A percentile compares a stretch with the other conserved stretches of the same genome.
phyloP scores from a whole-genome alignment of 805 yeast species.

The Starmerella asiatica region DNA sequence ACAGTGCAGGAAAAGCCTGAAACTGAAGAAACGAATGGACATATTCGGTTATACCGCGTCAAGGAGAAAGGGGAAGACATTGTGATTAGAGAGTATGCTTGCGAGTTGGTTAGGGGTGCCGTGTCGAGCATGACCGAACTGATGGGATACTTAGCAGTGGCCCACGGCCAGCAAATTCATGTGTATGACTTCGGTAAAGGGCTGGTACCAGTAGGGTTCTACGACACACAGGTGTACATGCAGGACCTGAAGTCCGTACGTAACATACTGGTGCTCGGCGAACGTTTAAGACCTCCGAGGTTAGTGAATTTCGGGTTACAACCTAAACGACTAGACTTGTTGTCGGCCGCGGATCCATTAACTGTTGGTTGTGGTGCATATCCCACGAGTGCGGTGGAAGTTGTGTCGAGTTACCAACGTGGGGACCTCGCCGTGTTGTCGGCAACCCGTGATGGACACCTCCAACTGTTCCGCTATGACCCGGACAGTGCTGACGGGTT shows the following conservation, averaged over 20 bases:
- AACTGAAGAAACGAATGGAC: slow-evolving; percentile 67
- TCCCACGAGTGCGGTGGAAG: slow-evolving; percentile 32
- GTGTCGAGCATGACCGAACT: slow-evolving; percentile 64
- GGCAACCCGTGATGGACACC: slow-evolving; percentile 51
- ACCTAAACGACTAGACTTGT: slow-evolving; percentile 69
- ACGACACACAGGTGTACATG: slow-evolving; percentile 70
- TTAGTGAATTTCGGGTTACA: slow-evolving; percentile 87
- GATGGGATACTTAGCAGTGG: slow-evolving; percentile 67
- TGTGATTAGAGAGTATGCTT: slow-evolving; percentile 1
- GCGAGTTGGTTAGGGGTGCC: slow-evolving; percentile 72
- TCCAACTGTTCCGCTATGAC: slow-evolving; percentile 72
- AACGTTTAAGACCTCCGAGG: slow-evolving; percentile 61
- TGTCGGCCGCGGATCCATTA: slow-evolving; percentile 54
- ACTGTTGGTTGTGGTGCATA: slow-evolving; percentile 13
- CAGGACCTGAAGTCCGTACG: slow-evolving; percentile 73
- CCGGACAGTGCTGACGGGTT: slow-evolving; percentile 80
- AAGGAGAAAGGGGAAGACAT: slow-evolving; percentile 1
- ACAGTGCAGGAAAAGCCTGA: slow-evolving; percentile 64
- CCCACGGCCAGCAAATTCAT: slow-evolving; percentile 74
- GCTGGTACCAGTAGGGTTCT: slow-evolving; percentile 85
- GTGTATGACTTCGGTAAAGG: slow-evolving; percentile 71
- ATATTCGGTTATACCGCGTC: slow-evolving; percentile 42
- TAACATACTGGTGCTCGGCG: slow-evolving; percentile 69
- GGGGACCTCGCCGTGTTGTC: slow-evolving; percentile 53
- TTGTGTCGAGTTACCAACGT: slow-evolving; percentile 15